These are phyloP conservation scores for Leucocoprinus leucothites DNA, from an alignment of 768 basidiomycete species.

Conservation along the genomic window DNA sequence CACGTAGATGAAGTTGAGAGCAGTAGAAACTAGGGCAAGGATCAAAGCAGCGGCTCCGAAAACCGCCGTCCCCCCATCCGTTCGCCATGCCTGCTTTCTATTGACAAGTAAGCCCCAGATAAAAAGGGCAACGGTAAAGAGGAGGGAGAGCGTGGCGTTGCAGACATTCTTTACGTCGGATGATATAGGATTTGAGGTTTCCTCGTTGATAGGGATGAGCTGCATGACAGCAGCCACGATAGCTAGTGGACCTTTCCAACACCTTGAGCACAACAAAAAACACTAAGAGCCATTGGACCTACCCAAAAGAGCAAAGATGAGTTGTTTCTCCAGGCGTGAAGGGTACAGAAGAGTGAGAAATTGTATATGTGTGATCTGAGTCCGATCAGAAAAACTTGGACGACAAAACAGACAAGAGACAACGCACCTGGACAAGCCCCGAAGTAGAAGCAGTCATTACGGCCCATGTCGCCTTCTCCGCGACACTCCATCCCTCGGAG, in stretches of 20 bases:
- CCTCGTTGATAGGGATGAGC: constrained; percentile 64
- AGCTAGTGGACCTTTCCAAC: constrained; percentile 69
- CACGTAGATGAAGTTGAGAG: constrained; percentile 86
- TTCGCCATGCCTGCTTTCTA: constrained; percentile 89
- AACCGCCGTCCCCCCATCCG: constrained; percentile 92
- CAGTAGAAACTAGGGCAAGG: constrained; percentile 81
- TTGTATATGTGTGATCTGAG: constrained; percentile 93
- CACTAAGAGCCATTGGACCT: constrained; percentile 19
- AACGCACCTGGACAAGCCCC: constrained; percentile 79
- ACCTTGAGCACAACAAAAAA: neutral
- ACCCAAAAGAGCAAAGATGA: constrained; percentile 86
- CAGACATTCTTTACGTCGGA: constrained; percentile 87
- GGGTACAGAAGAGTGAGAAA: constrained; percentile 95
- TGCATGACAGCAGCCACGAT: constrained; percentile 82
- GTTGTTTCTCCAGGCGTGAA: constrained; percentile 78
- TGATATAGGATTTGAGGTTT: constrained; percentile 48
- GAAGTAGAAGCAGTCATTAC: constrained; percentile 85
- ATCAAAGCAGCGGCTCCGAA: constrained; percentile 84
- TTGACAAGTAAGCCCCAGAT: constrained; percentile 95
- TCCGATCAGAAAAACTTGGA: neutral
- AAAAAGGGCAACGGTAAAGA: constrained; percentile 86
- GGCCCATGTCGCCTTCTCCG: constrained; percentile 75
- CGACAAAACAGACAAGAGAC: neutral
- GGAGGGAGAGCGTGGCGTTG: constrained; percentile 93
- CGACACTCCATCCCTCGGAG: constrained; percentile 52